These are phyloP conservation scores for Cladorrhinum sp. DNA, from an alignment of 2,329 filamentous ascomycete species.

Conservation along the genomic window DNA sequence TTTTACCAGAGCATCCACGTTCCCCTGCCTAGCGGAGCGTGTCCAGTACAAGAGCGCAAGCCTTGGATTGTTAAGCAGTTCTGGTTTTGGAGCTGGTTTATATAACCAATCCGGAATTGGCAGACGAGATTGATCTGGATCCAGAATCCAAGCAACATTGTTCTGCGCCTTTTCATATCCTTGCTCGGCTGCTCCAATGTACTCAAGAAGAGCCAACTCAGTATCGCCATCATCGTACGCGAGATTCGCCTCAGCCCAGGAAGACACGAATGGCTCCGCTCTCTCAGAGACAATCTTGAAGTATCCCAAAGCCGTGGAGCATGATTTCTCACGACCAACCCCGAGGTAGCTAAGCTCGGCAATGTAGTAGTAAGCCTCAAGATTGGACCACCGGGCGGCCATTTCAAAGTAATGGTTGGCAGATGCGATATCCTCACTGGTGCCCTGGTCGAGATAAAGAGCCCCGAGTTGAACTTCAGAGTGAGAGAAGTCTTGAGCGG, in stretches of 20 bases:
- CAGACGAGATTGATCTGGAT: constrained; percentile 64
- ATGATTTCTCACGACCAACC: constrained; percentile 75
- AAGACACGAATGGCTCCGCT: constrained; percentile 69
- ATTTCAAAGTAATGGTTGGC: constrained; percentile 86
- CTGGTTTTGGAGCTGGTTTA: constrained; percentile 35
- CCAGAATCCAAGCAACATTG: constrained; percentile 84
- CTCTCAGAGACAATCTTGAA: constrained; percentile 79
- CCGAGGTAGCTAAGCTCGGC: constrained; percentile 82
- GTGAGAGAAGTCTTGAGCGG: constrained; percentile 76
- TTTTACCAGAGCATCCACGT: constrained; percentile 92
- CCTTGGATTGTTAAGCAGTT: constrained; percentile 49
- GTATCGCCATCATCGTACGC: constrained; percentile 77
- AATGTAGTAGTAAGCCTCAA: constrained; percentile 89
- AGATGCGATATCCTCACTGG: constrained; percentile 64
- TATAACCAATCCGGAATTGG: constrained; percentile 55
- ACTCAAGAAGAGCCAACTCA: constrained; percentile 75
- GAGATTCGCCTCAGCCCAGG: constrained; percentile 77
- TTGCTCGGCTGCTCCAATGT: constrained; percentile 87
- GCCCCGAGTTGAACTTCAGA: constrained; percentile 81
- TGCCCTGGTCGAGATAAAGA: constrained; percentile 81
- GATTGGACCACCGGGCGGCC: constrained; percentile 75
- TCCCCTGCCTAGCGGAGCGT: constrained; percentile 85
- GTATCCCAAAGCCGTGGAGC: constrained; percentile 71
- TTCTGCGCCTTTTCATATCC: constrained; percentile 87
- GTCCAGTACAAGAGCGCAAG: constrained; percentile 93